Base-by-base conservation (phyloP, 495 filamentous ascomycete species). In the Xylaria nigripes region DNA sequence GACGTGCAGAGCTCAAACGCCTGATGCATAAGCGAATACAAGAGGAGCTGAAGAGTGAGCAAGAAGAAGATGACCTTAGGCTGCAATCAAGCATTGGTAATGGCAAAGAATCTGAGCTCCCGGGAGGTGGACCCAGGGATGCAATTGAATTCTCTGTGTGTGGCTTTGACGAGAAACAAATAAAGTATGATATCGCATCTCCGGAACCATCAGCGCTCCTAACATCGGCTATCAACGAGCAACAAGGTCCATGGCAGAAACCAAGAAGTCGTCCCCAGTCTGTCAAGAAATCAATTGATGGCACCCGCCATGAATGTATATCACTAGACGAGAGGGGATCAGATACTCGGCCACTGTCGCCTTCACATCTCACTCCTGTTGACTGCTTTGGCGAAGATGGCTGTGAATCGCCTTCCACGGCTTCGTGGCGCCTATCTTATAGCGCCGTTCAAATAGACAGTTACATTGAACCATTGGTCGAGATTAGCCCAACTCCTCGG, bases 21-120 rank as follows among this genome's bases (percentile, higher is more conserved):
- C 59, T 78, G 13, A 71, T 75, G 66, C 70, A 75, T 48, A 72
- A 74, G 54, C 68, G 77, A 51, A 79, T 80, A 21, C 72, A 75
- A 48, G 74, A 78, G 38, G 77, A 80, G 49, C 60, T 80, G 27
- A 72, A 70, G 48, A 73, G 54, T 30, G 72, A 72, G 30, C 61
- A 70, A 50, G 59, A 60, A 16, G 51, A 65, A 45, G 58, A 57
- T 21, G 54, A 64, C 27, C 43, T 54, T 15, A 45, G 43, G 25
- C 40, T 48, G 1, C 41, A 49, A 12, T 19, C 51, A 36, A 49
- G 45, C 24, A 54, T 63, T 36, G 61, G 57, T 2, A 22, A 58
- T 23, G 16, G 22, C 30, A 57, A 48, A 42, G 54, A 57, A 6
- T 23, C 54, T 27, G 54, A 51, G 29, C 59, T 70, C 8, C 67